These are phyloP conservation scores for Rhododendron henanense DNA, from an alignment of 148 eudicot species.

Conservation along the genomic window DNA sequence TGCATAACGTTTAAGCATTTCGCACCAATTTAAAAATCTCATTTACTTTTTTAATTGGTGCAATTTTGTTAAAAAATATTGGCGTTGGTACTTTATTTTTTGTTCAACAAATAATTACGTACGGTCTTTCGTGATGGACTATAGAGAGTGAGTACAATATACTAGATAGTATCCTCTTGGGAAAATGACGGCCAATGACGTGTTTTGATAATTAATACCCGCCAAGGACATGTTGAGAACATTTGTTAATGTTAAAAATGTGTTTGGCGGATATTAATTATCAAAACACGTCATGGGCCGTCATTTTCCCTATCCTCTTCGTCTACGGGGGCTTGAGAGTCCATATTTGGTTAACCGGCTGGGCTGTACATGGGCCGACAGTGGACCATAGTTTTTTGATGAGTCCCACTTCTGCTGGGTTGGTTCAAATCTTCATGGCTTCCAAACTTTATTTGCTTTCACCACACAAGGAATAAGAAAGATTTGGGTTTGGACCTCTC, in stretches of 20 bases:
- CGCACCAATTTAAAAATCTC: neutral
- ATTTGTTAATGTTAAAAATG: too few species aligned
- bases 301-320: neutral
- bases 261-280: too few species aligned
- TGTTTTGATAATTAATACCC: too few species aligned
- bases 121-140: neutral
- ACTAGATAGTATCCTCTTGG: too few species aligned
- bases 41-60: neutral
- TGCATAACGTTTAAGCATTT: neutral
- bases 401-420: neutral
- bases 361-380: neutral
- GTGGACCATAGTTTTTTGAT: neutral
- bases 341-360: neutral
- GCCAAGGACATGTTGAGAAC: too few species aligned
- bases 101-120: neutral
- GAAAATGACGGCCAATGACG: too few species aligned
- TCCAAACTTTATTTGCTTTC: neutral
- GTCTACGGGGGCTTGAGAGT: neutral
- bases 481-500: neutral
- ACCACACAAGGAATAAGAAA: neutral
- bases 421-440: neutral
- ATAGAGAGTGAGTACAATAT: neutral
- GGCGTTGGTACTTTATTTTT: neutral
- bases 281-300: too few species aligned
- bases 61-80: neutral